Evolutionary conservation across 495 filamentous ascomycete species (phyloP).

Genomic region (Penicillium soppii): DNA sequence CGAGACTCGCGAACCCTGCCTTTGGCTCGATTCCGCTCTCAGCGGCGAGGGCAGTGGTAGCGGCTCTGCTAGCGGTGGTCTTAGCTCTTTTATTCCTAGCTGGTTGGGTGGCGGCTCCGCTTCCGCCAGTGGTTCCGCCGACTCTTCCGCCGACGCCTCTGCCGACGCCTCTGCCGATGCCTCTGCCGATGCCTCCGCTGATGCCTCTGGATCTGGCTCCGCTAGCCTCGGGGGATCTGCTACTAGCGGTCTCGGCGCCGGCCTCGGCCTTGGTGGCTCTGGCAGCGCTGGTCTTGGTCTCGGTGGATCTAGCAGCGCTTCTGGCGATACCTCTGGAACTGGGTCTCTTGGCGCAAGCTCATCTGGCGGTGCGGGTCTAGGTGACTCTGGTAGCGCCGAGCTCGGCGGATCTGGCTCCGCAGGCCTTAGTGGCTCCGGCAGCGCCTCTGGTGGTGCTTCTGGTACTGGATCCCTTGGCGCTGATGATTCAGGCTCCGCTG

Average conservation of each 20-base stretch:
- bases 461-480: not conserved
- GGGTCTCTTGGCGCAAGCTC: not conserved
- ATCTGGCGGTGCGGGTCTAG: too few species aligned
- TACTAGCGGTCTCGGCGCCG: not conserved
- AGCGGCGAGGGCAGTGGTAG: constrained; percentile 2
- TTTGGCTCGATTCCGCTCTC: constrained; percentile 3
- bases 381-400: too few species aligned
- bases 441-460: not conserved
- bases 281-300: not conserved
- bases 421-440: too few species aligned
- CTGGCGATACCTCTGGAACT: not conserved
- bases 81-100: constrained; percentile 1
- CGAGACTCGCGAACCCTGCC: constrained; percentile 14
- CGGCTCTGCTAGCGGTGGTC: not conserved
- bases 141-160: not conserved
- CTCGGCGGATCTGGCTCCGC: too few species aligned
- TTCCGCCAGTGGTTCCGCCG: not conserved
- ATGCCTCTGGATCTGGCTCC: not conserved
- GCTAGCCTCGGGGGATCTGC: constrained; percentile 2
- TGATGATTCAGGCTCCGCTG: not conserved
- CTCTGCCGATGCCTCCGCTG: not conserved
- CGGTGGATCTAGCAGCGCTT: not conserved
- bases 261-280: constrained; percentile 3
- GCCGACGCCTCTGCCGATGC: not conserved
- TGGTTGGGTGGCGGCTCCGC: not conserved